These are phyloP conservation scores for Drechslerella dactyloides DNA, from an alignment of 2,329 filamentous ascomycete species.

Conservation along the genomic window DNA sequence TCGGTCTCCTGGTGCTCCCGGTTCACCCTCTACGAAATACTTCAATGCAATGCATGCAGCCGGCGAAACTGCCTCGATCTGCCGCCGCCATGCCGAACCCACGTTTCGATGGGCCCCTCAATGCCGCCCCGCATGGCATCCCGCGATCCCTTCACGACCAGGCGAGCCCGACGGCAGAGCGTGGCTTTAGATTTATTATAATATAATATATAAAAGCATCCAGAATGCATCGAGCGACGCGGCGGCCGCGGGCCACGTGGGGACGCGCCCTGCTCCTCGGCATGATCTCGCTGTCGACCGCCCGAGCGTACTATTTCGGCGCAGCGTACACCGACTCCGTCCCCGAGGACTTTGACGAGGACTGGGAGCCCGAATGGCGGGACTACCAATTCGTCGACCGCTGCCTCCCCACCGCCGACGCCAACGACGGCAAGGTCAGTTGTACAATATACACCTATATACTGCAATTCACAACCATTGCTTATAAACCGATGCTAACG, in stretches of 20 bases:
- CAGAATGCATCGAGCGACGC: no score
- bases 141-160: no score
- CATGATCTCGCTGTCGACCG: constrained; percentile 6
- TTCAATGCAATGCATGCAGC: no score
- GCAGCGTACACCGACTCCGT: background rate
- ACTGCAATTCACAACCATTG: background rate
- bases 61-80: no score
- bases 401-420: constrained; percentile 7
- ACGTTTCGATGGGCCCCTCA: no score
- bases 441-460: background rate
- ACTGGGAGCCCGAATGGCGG: constrained; percentile 32
- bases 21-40: no score
- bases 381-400: background rate
- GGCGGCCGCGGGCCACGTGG: background rate
- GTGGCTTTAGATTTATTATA: no score
- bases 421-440: background rate
- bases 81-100: no score
- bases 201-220: no score
- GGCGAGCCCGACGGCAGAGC: no score
- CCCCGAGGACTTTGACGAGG: background rate
- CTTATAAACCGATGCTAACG: background rate
- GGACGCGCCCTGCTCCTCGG: constrained; percentile 6
- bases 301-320: constrained; percentile 27
- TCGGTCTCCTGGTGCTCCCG: no score
- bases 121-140: no score